phyloP scores from a whole-genome alignment of 2,329 filamentous ascomycete genomes.

The Fusarium praegraminearum region DNA sequence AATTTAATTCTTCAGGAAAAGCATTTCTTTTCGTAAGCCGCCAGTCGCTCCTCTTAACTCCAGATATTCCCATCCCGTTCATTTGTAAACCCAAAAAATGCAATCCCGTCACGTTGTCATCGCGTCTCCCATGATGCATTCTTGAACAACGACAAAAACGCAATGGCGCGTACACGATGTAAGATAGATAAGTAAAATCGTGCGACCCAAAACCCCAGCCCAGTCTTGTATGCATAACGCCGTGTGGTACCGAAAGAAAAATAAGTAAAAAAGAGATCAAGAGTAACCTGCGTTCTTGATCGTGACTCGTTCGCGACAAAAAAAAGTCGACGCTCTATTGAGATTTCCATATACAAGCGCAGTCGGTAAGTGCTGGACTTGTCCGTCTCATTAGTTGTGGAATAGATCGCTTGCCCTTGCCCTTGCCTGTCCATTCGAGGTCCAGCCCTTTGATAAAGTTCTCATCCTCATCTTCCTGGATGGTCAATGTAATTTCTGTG shows the following conservation, averaged over 20 bases:
- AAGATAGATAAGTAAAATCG: slow-evolving; percentile 14
- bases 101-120: slow-evolving; percentile 25
- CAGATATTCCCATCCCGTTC: slow-evolving; percentile 26
- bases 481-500: slow-evolving; percentile 57
- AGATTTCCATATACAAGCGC: slow-evolving; percentile 67
- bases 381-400: slow-evolving; percentile 34
- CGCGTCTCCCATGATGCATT: slow-evolving; percentile 31
- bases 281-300: background rate
- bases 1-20: slow-evolving; percentile 16
- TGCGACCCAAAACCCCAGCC: slow-evolving; percentile 15
- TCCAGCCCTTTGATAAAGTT: background rate
- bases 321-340: slow-evolving; percentile 47
- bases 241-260: slow-evolving; percentile 18
- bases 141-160: slow-evolving; percentile 34
- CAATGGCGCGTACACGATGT: slow-evolving; percentile 19
- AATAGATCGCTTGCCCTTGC: slow-evolving; percentile 18
- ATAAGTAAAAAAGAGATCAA: background rate
- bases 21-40: slow-evolving; percentile 34
- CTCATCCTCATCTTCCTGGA: slow-evolving; percentile 54
- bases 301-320: background rate
- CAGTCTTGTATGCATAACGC: slow-evolving; percentile 32
- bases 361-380: slow-evolving; percentile 60
- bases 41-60: slow-evolving; percentile 39
- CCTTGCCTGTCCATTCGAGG: slow-evolving; percentile 7
- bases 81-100: slow-evolving; percentile 28